Evolutionary conservation across 305 asterid species (phyloP).

Genomic region (Fraxinus latifolia): DNA sequence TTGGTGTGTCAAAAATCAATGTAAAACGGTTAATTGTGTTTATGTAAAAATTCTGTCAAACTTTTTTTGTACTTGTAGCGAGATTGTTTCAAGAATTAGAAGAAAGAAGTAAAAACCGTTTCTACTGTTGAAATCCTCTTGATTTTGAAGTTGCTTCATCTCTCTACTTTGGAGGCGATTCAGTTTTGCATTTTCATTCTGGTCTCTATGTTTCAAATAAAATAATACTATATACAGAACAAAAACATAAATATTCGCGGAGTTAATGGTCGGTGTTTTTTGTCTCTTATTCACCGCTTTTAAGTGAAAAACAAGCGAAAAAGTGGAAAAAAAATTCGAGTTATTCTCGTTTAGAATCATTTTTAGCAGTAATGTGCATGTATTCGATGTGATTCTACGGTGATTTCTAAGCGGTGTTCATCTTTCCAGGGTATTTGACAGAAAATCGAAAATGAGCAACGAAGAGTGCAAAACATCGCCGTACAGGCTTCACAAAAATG

Average conservation of each 20-base stretch:
- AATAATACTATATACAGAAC: background rate
- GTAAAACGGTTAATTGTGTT: too few relatives aligned
- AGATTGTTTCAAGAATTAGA: background rate
- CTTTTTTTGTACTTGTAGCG: too few relatives aligned
- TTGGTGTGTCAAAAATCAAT: too few relatives aligned
- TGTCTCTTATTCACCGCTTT: background rate
- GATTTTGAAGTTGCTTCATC: background rate
- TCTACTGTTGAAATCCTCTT: background rate
- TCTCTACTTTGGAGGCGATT: background rate
- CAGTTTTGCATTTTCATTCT: background rate
- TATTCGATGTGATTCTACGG: conserved; percentile 20
- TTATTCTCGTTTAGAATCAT: background rate
- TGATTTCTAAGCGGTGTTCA: conserved; percentile 36
- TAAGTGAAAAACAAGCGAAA: background rate
- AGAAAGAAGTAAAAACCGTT: background rate
- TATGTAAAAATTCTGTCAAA: too few relatives aligned
- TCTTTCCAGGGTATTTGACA: conserved; percentile 69
- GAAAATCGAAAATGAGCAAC: conserved; percentile 28
- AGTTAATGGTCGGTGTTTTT: background rate
- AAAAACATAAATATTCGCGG: background rate
- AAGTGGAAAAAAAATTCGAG: background rate
- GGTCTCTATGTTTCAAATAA: background rate
- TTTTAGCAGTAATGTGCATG: background rate
- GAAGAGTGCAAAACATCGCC: conserved; percentile 50
- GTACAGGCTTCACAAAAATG: conserved; percentile 55